phyloP scores from a whole-genome alignment of 176 grass and related monocot species.

The Eleusine coracana region DNA sequence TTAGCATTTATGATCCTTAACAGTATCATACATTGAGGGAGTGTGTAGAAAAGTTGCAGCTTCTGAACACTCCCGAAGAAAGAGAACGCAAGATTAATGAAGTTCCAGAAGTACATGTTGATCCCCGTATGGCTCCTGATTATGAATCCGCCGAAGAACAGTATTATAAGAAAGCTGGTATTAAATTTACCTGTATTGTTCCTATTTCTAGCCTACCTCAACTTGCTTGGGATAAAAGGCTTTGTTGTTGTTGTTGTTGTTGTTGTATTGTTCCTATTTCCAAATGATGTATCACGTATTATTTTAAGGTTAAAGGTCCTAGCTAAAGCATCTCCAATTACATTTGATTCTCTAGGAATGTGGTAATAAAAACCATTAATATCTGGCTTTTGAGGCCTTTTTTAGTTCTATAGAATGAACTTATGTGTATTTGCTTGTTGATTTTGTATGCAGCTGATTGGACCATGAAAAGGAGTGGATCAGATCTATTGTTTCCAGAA shows the following conservation, averaged over 20 bases:
- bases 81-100: constrained; percentile 72
- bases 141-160: constrained; percentile 81
- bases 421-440: constrained; percentile 25
- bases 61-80: constrained; percentile 83
- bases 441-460: constrained; percentile 51
- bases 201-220: no score
- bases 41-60: constrained; percentile 86
- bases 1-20: constrained; percentile 65
- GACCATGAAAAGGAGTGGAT: constrained; percentile 46
- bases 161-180: constrained; percentile 63
- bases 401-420: constrained; percentile 25
- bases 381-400: no score
- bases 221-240: no score
- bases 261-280: constrained; percentile 26
- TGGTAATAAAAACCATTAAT: no score
- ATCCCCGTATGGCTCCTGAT: constrained; percentile 77
- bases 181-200: constrained; percentile 11
- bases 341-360: no score
- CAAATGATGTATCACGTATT: not conserved
- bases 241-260: no score
- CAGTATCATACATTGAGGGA: constrained; percentile 79
- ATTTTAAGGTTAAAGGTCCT: no score
- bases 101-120: constrained; percentile 77
- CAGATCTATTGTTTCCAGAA: constrained; percentile 43
- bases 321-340: no score